Conservation (phyloP, 2,329 filamentous ascomycete genomes). For the Mollisia scopiformis region DNA sequence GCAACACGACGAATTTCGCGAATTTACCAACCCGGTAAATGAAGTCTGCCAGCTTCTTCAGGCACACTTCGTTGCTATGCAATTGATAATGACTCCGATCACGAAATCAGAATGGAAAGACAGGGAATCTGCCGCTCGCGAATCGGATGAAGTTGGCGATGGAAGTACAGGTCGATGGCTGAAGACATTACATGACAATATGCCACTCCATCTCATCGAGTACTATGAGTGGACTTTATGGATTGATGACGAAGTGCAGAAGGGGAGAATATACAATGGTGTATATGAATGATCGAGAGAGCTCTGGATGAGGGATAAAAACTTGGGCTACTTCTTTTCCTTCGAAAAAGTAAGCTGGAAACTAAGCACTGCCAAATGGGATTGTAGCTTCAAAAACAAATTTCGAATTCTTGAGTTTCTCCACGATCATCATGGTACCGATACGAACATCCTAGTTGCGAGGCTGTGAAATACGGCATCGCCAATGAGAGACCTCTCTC, state of each 20-base stretch:
- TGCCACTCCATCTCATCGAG: constrained; percentile 19
- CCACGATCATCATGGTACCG: not conserved
- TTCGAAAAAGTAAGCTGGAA: not conserved
- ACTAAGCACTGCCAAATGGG: too few relatives aligned
- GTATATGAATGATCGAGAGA: constrained; percentile 7
- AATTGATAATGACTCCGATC: constrained; percentile 32
- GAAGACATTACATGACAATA: constrained; percentile 18
- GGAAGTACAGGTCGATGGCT: constrained; percentile 22
- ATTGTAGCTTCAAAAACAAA: too few relatives aligned
- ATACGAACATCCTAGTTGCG: not conserved
- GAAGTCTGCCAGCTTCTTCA: constrained; percentile 26
- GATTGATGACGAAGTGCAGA: constrained; percentile 23
- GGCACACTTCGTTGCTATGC: constrained; percentile 32
- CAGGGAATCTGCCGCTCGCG: not conserved
- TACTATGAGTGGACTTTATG: constrained; percentile 33
- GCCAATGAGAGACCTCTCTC: too few relatives aligned
- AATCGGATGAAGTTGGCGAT: not conserved
- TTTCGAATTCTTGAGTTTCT: too few relatives aligned
- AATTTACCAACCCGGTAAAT: constrained; percentile 25
- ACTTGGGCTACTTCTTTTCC: not conserved
- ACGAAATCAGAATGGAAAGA: constrained; percentile 15
- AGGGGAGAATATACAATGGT: constrained; percentile 19
- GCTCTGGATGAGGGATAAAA: not conserved
- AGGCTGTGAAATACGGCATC: not conserved
- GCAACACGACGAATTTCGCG: constrained; percentile 25